Evolutionary conservation across 2,329 filamentous ascomycete genomes (phyloP), one percentile per base, ranked within the genome.

Genomic region (Cladophialophora bantiana): DNA sequence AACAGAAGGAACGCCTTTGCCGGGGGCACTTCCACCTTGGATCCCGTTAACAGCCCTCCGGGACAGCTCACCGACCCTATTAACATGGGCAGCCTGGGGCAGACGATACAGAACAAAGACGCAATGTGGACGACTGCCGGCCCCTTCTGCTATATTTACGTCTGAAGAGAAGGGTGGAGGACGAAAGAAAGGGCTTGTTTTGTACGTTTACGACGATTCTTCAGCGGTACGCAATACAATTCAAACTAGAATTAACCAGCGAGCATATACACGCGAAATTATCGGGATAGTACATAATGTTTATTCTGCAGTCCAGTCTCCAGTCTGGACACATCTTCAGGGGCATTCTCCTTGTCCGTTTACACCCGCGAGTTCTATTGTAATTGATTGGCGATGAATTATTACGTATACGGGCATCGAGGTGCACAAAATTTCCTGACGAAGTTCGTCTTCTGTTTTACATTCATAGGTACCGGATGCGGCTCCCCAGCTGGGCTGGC

Each of bases 121-220:
- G 66, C 67, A 4, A 48, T 71, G 55, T 66, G 65, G 64, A 71
- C 68, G 31, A 72, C 69, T 10, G 67, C 58, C n/a, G 70, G 70
- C 15, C 70, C 70, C 12, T 60, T 71, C 55, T 72, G 70, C 63
- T 72, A 72, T 52, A 69, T 70, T 35, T 71, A 71, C 52, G 69
- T 70, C 55, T 69, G 59, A 69, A 15, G 48, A 52, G 35, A 10
- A 12, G 10, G 9, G n/a, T 9, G 7, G 26, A 10, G 32, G 2
- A 18, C 2, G 42, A 59, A 7, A 38, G 38, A 40, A 5, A 57
- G 38, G 7, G 20, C 20, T 15, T 56, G 18, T 9, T 38, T 48
- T 50, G 45, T 12, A 26, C 45, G 26, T 13, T 10, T 15, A 36
- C 12, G 42, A 59, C 4, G 20, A 36, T 59, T 59, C 12, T 36